Base-by-base conservation (phyloP, 495 filamentous ascomycete genomes). In the Talaromyces borbonicus region DNA sequence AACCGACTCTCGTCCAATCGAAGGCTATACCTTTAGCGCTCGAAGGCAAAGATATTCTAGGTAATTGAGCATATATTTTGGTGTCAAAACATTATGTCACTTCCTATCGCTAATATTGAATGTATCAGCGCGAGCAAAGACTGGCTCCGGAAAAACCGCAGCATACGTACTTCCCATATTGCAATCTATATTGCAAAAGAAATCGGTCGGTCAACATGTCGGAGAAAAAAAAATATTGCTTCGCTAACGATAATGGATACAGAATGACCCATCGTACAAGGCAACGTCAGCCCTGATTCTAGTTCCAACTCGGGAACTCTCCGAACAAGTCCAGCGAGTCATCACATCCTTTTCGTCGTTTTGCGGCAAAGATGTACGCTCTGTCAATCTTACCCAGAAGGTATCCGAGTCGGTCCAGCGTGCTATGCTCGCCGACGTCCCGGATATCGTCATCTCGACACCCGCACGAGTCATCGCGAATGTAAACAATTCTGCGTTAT, bases 81-180 rank as follows among this genome's bases (percentile, higher is more conserved):
- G n/a, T 20, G 0, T 45, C 15, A 19, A 22, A 15, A 7, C 1
- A 0, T 8, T 3, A 1, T 22, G 18, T 12, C 16, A 22, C 9
- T 22, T 19, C n/a, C n/a, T 22, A 9, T 15, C 49, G 35, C 62
- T 71, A 43, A 72, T 45, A 18, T 15, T 38, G 9, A 39, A 25
- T 16, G 39, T 23, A 42, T 47, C 42, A 80, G 80, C 87, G 42
- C 85, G 86, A 52, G 84, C 90, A 32, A 92, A 88, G 63, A 96
- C 90, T 15, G 90, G 90, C 22, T 92, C 88, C 15, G 90, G 92
- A 37, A 98, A 98, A 67, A 98, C 92, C 4, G 85, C 86, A n/a
- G 92, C 92, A 42, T 98, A 98, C 63, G 71, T 95, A n/a, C 74
- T 97, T 20, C 92, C 92, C 1, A 74, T 95, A 30, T 64, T 97